Evolutionary conservation across 805 yeast genomes (phyloP), one percentile per base, ranked within the genome.

Genomic region (Sugiyamaella floridensis): DNA sequence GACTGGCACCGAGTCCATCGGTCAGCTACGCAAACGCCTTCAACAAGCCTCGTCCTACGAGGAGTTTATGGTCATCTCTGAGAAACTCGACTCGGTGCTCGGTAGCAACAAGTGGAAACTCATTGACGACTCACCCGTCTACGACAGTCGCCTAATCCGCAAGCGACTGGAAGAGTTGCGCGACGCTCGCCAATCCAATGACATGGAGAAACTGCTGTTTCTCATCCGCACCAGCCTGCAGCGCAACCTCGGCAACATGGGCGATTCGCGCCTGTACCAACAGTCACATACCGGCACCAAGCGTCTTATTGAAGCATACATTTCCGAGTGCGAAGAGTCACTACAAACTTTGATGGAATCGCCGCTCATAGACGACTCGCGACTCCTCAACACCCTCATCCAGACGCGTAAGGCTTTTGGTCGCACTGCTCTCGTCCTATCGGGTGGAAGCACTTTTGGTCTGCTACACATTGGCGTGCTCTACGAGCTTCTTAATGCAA

Each of bases 371-470:
- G 92, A 86, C 64, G 89, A 84, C 55, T 67, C 79, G 11, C 83
- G 86, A 60, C 73, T 87, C 14, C 71, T 92, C 52, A 86, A 86
- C 1, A 86, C 87, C 78, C 72, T 92, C 34, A 79, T 86, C 41
- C 96, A 92, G 64, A 87, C 97, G 0, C 76, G 97, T 55, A 86
- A 86, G 66, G 89, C 90, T 62, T 87, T 87, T 49, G 99, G 99
- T 0, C 76, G 97, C 51, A 90, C 98, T 0, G 99, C 98, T 0
- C 72, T 93, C 26, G 89, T 95, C n/a, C 76, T 93, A 50, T 85
- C 95, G 47, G 99, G 99, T 1, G 99, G 99, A 1, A 89, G 96
- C 1, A 86, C 96, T 4, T 86, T 92, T 71, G 99, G 98, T 0
- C 70, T 92, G 48, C 82, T 90, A 56, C 98, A 92, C 59, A 86